Base-by-base conservation (phyloP, 306 rosid genomes). In the Gillenia trifoliata region DNA sequence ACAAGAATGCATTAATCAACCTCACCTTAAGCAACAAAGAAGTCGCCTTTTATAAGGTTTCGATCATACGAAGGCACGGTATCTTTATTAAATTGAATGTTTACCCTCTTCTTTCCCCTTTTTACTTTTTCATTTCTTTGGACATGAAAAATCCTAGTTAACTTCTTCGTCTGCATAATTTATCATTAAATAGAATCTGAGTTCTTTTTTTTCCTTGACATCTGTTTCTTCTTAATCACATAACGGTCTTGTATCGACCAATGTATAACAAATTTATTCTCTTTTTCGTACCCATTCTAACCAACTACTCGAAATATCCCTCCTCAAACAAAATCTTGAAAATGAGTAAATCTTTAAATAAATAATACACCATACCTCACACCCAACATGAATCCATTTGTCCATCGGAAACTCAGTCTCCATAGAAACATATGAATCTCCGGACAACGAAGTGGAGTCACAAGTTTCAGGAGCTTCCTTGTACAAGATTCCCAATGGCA, bases 311-410 rank as follows among this genome's bases (percentile, higher is more conserved):
- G 26, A 15, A 5, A 29, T 26, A 11, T 49, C 15, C 59, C 41
- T 66, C 66, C 38, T 3, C 26, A 45, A 12, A 54, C 1, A 71
- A 34, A 23, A 23, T 28, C 23, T 17, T 11, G 3, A 6, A 70
- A 63, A 13, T 11, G 12, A 60, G 43, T 15, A 15, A 19, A 71
- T 72, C 66, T 64, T 40, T 62, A 64, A 29, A 26, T 62, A 64
- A 70, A 29, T n/a, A 77, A 75, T 40, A 78, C 29, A 75, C 68
- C 76, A 76, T 88, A 91, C 98, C 98, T 93, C 91, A 78, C 89
- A 88, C 70, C 94, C 96, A 76, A 91, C 76, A 81, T 93, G 97
- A 83, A 91, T 87, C 98, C 97, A 93, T 73, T 90, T 88, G 69
- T 86, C 91, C 80, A 73, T 71, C 61, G 91, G 88, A 83, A 89